These are phyloP conservation scores for Spiromastix sp. DNA, from an alignment of 2,329 filamentous ascomycete species.

Conservation along the genomic window DNA sequence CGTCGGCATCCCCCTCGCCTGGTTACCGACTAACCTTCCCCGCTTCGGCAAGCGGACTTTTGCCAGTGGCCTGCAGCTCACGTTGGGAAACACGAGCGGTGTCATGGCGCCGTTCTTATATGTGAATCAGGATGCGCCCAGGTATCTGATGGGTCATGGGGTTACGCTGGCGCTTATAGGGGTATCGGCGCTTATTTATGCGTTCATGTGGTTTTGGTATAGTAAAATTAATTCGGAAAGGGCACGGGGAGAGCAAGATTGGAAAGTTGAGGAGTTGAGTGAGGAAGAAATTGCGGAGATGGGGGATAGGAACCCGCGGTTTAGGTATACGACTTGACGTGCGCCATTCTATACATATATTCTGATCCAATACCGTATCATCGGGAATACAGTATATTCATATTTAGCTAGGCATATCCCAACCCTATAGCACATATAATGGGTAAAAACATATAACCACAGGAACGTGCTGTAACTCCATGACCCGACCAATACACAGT, in stretches of 20 bases:
- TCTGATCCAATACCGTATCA: too few relatives aligned
- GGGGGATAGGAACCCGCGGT: conserved; percentile 32
- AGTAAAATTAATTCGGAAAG: conserved; percentile 36
- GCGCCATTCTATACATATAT: too few relatives aligned
- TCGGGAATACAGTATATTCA: too few relatives aligned
- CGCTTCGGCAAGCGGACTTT: conserved; percentile 68
- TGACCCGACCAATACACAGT: too few relatives aligned
- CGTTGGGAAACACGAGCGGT: conserved; percentile 58
- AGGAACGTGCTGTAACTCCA: too few relatives aligned
- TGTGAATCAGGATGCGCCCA: conserved; percentile 38
- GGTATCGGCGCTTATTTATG: conserved; percentile 44
- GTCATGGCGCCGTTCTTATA: conserved; percentile 60
- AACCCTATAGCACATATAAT: too few relatives aligned
- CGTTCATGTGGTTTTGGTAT: conserved; percentile 46
- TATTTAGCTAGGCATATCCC: too few relatives aligned
- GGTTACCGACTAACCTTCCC: conserved; percentile 57
- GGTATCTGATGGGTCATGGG: conserved; percentile 53
- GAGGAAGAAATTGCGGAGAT: conserved; percentile 34
- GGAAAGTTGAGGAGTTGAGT: conserved; percentile 27
- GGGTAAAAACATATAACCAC: too few relatives aligned
- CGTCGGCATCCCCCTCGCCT: conserved; percentile 46
- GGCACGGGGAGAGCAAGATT: conserved; percentile 26
- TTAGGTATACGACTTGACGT: conserved; percentile 27
- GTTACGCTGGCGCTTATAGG: conserved; percentile 50
- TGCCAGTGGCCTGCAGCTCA: conserved; percentile 60